Base-by-base conservation (phyloP, 2,329 filamentous ascomycete species). In the Dothistroma pini region DNA sequence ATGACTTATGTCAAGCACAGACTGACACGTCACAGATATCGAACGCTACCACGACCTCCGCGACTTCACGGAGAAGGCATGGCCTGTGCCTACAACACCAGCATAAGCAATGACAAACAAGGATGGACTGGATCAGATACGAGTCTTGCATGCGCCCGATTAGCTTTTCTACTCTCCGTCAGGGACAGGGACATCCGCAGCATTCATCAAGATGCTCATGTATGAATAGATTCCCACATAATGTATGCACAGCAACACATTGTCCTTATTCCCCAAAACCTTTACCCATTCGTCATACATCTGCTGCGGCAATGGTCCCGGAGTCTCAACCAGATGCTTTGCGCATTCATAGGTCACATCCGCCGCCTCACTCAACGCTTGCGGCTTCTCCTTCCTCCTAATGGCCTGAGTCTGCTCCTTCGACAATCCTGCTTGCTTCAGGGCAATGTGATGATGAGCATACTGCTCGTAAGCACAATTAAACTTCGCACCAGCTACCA, bases 201-300 rank as follows among this genome's bases (percentile, higher is more conserved):
- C 63, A 57, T 70, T 70, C 50, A 69, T 54, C 47, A 69, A 49
- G n/a, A 69, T 60, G 49, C 66, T 64, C 22, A 63, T 63, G 50
- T 69, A 68, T 12, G 61, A 59, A 56, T 70, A 69, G 8, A 64
- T 50, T 11, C 61, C 68, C 19, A 66, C 63, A 49, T 63, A 68
- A 57, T 69, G 67, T 21, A 62, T 52, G 56, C 67, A 51, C n/a
- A 60, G 54, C 25, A 68, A 25, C 48, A 63, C 63, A 11, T 60
- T 63, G 22, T 68, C 64, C 50, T 61, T 67, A 12, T 14, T 51
- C n/a, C 68, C 66, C 53, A 70, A 62, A 6, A n/a, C 54, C 54
- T 62, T 60, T 48, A 65, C 58, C 49, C 57, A 56, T 22, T 55
- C 55, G 32, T 68, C 58, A 56, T 60, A 68, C 31, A 64, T 25